Base-by-base conservation (phyloP, 768 basidiomycete genomes). In the Xerocomus brunneocitrinus region DNA sequence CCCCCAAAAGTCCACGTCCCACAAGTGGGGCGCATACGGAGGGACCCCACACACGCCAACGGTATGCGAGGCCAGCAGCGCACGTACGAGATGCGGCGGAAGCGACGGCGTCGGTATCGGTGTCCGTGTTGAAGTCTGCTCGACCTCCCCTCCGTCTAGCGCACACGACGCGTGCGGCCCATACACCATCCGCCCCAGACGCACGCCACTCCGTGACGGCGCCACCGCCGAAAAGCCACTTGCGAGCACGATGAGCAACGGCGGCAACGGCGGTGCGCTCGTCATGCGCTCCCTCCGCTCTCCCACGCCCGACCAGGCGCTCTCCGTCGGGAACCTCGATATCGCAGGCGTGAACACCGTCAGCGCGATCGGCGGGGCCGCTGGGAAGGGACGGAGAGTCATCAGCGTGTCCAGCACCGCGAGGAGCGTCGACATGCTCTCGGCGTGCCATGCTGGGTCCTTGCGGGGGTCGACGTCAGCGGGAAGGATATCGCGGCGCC, bases 351-450 rank as follows among this genome's bases (percentile, higher is more conserved):
- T 47, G 40, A 68, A 45, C 16, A 58, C 49, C 13, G 50, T 59
- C 39, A 67, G 49, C 34, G 57, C 47, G 39, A 63, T 54, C 35
- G 62, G 59, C 1, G 71, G 66, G 0, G 61, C 45, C 8, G 56
- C 54, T 0, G 70, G 70, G 8, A 66, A 65, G 8, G 71, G 71
- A 0, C 19, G 42, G n/a, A 73, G 57, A 2, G 75, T 73, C 51
- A 57, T n/a, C 28, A 76, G 41, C 5, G 68, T 69, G 50, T 62
- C 56, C 13, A 75, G 63, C n/a, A 77, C 51, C 1, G 70, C 59
- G 1, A 70, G 59, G 19, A 75, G 54, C 0, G 59, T 62, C 1
- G 59, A 46, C 24, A 57, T 49, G 45, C 65, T 25, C 3, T 52
- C 1, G 12, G 27, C n/a, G 10, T 30, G 46, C 47, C 52, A 53